Base-by-base conservation (phyloP, 176 grass and related monocot genomes). In the Cenchrus americanus region DNA sequence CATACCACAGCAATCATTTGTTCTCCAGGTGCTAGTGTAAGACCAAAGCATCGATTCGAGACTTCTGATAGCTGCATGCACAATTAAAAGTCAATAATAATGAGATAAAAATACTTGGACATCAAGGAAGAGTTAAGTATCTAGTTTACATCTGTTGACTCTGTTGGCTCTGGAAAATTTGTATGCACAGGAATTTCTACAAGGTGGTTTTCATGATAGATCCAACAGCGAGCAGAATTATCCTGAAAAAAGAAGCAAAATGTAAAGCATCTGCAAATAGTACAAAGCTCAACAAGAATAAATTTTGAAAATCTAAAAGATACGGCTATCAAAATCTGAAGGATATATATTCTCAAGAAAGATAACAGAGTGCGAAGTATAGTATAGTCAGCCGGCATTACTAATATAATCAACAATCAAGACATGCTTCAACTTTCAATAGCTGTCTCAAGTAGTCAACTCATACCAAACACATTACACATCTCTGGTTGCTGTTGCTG, bases 1-100 rank as follows among this genome's bases (percentile, higher is more conserved):
- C 83, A 80, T 90, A 98, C 96, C 90, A 92, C 79, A 75, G 83
- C 90, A 91, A 98, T 76, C 96, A 90, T 98, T 68, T 92, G 84
- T 73, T 86, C 87, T 85, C 93, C 93, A 77, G 91, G 96, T 77
- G 96, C 91, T 69, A 89, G 15, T 58, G 89, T 81, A 95, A 98
- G 88, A 64, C 96, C 93, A 85, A 88, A 95, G 58, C 92, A 98
- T 73, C 87, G 80, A 81, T 95, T 89, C 62, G 96, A 90, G 71
- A 90, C 76, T 80, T 90, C 73, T 90, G 85, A 90, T 57, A 93
- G 82, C 91, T 98, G 83, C 90, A 98, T 83, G 47, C 26, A 80
- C 19, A 76, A 86, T 82, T 21, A 83, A 30, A 80, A 69, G 70
- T 14, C 76, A 88, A 85, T 86, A 62, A 91, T 24, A 83, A 75